Evolutionary conservation across 345 rosid species (phyloP).

Genomic region (Arabidopsis suecica): DNA sequence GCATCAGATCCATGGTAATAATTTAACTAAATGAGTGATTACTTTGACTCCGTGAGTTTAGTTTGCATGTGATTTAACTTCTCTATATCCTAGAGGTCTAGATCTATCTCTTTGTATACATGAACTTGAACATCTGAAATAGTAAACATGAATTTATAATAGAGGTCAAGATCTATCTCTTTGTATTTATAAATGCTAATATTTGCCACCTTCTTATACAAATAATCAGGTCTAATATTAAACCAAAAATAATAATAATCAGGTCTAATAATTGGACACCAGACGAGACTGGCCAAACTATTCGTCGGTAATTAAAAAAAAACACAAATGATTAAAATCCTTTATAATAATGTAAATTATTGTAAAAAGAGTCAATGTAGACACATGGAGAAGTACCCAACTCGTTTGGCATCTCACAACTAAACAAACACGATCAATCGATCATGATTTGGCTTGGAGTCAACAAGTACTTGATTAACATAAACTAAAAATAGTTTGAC

Average conservation of each 20-base stretch:
- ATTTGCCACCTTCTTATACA: constrained; percentile 10
- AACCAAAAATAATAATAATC: constrained; percentile 3
- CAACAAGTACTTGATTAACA: constrained; percentile 6
- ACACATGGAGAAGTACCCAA: constrained; percentile 40
- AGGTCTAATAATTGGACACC: constrained; percentile 22
- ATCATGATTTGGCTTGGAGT: constrained; percentile 28
- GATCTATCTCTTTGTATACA: no score
- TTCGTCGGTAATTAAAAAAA: neutral
- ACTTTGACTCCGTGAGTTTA: constrained; percentile 30
- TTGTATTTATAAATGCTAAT: neutral
- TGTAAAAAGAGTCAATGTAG: constrained; percentile 31
- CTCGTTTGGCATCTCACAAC: constrained; percentile 38
- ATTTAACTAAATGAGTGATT: constrained; percentile 6
- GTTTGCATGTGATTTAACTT: constrained; percentile 32
- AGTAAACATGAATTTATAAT: neutral
- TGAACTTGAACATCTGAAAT: no score
- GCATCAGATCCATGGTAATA: constrained; percentile 18
- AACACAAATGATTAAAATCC: neutral
- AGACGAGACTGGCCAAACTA: constrained; percentile 25
- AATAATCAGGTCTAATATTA: no score
- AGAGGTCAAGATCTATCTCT: constrained; percentile 28
- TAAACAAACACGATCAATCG: constrained; percentile 13
- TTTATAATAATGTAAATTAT: neutral
- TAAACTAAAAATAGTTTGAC: neutral
- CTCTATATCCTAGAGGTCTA: no score